Percentiles rank a stretch among this genome's conserved stretches.
These are phyloP conservation scores for Neofusicoccum cordaticola DNA, from an alignment of 2,329 filamentous ascomycete genomes.

Conservation along the genomic window DNA sequence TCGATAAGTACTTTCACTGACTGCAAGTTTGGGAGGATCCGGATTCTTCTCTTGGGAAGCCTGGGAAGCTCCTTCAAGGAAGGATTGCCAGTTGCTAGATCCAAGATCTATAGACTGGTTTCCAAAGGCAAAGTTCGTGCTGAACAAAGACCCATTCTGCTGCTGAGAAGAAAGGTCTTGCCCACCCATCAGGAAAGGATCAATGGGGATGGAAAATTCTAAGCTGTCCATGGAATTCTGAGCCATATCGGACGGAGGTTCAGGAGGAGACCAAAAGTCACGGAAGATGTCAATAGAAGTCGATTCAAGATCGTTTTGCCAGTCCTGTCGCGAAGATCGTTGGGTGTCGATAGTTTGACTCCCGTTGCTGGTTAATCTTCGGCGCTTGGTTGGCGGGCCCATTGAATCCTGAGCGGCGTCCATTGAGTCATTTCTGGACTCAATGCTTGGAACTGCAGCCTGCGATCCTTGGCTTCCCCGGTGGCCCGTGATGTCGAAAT, in stretches of 20 bases:
- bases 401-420: neutral
- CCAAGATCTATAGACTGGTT: neutral
- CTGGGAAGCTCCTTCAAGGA: neutral
- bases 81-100: neutral
- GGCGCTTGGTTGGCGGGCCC: constrained; percentile 9
- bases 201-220: constrained; percentile 8
- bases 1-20: constrained; percentile 11
- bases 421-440: constrained; percentile 2
- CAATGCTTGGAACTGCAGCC: neutral
- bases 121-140: neutral
- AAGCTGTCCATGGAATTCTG: constrained; percentile 5
- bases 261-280: constrained; percentile 13
- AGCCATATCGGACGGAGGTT: neutral
- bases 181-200: neutral
- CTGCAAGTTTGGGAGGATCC: neutral
- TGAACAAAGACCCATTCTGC: neutral
- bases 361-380: neutral
- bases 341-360: neutral
- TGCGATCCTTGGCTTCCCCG: neutral
- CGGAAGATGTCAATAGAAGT: constrained; percentile 14
- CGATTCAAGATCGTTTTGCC: neutral
- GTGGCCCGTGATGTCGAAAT: neutral
- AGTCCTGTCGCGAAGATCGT: neutral
- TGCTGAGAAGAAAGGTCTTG: neutral
- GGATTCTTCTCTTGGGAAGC: neutral